Evolutionary conservation across 306 rosid genomes (phyloP), one percentile per base, ranked within the genome.

Genomic region (Dryas alaskensis): DNA sequence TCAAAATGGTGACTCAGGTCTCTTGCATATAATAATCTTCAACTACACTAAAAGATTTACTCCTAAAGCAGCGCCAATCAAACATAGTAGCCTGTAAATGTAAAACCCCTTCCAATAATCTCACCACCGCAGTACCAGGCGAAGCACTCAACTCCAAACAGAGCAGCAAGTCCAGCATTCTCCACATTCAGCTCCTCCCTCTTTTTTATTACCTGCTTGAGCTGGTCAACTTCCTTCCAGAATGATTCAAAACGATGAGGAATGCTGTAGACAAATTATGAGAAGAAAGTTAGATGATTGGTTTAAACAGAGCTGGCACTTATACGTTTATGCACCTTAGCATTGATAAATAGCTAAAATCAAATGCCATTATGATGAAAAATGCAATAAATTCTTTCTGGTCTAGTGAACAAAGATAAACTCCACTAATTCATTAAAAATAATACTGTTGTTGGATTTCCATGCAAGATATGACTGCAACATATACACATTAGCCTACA

Each of bases 81-180:
- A 66, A 81, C 84, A 78, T 73, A 46, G 71, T 84, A 88, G 65
- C 92, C 89, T 0, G 86, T 77, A 78, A 88, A 57, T 57, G 88
- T 83, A 70, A 82, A 78, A 63, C 89, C 85, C 70, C 90, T 77
- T 17, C 90, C 88, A 0, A 83, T 50, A 67, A 88, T 73, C 79
- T 83, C 84, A 65, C 89, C 88, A 7, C 79, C 84, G 51, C 81
- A 88, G 70, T 75, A 83, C 89, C 89, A 88, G 7, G 85, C 82
- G 70, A 64, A 83, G 77, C 89, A 88, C 70, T 85, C 92, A 0
- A 83, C 58, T 62, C 84, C 86, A 57, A 85, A 83, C 73, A 85
- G 77, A 69, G 82, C 88, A 79, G 47, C 83, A 49, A 45, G 16
- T 43, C 83, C 82, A 54, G 63, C 76, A 53, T 77, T 81, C 50